These are phyloP conservation scores for Luffa acutangula DNA, from an alignment of 306 rosid species.

Conservation along the genomic window DNA sequence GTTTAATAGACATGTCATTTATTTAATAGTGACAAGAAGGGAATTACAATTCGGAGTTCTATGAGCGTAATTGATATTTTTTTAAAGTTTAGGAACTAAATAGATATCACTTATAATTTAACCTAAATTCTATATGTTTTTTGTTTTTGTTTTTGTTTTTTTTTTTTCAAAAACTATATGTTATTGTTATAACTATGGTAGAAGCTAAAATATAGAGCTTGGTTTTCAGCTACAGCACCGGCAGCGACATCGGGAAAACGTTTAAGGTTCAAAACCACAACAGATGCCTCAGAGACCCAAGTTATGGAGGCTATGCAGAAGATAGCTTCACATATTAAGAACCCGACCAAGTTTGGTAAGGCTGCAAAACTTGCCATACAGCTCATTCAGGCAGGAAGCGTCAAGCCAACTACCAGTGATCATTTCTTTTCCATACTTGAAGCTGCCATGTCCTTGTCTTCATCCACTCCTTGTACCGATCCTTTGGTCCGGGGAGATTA, in stretches of 20 bases:
- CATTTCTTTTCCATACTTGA: slow-evolving; percentile 55
- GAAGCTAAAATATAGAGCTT: slow-evolving; percentile 12
- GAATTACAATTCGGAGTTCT: too few relatives aligned
- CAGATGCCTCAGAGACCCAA: slow-evolving; percentile 85
- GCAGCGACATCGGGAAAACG: slow-evolving; percentile 40
- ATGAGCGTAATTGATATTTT: not conserved
- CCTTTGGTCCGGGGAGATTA: slow-evolving; percentile 65
- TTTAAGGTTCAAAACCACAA: slow-evolving; percentile 67
- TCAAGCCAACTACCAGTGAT: slow-evolving; percentile 58
- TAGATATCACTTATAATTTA: not conserved
- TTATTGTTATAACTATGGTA: not conserved
- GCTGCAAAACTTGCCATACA: slow-evolving; percentile 90
- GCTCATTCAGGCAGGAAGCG: slow-evolving; percentile 85
- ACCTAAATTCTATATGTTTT: not conserved
- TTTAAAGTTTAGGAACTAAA: not conserved
- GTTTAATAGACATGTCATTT: not conserved
- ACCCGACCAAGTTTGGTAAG: slow-evolving; percentile 65
- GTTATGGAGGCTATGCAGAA: slow-evolving; percentile 84
- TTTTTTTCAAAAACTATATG: not conserved
- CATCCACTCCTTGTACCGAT: slow-evolving; percentile 55
- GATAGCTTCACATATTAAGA: slow-evolving; percentile 80
- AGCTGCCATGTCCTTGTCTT: slow-evolving; percentile 82
- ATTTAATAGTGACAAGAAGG: too few relatives aligned
- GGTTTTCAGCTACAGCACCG: slow-evolving; percentile 32
- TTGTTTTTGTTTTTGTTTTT: too few relatives aligned